phyloP scores from a whole-genome alignment of 2,329 filamentous ascomycete genomes.

The Boeremia lycopersici region DNA sequence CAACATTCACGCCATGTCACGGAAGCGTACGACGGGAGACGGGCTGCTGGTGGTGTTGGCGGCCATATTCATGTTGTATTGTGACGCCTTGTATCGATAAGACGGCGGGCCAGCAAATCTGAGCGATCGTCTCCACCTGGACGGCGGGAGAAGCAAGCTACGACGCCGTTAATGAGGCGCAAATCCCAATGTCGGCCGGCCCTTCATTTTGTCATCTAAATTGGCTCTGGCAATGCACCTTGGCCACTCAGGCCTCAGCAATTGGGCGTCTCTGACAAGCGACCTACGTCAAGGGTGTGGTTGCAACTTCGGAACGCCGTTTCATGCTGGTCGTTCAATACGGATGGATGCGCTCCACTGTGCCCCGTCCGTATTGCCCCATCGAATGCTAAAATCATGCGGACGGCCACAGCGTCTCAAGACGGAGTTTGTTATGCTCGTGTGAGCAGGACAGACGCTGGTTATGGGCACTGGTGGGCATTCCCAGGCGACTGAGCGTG shows the following conservation, averaged over 20 bases:
- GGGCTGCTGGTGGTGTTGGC: not conserved
- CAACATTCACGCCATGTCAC: slow-evolving; percentile 10
- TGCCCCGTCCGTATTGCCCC: slow-evolving; percentile 14
- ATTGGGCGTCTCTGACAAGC: slow-evolving; percentile 3
- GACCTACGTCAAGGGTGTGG: slow-evolving; percentile 23
- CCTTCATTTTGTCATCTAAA: slow-evolving; percentile 18
- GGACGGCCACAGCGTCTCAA: slow-evolving; percentile 4
- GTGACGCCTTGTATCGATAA: slow-evolving; percentile 7
- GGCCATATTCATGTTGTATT: too few relatives aligned
- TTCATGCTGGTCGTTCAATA: slow-evolving; percentile 17
- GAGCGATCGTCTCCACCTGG: slow-evolving; percentile 9
- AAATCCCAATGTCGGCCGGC: slow-evolving; percentile 9
- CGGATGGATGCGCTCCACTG: slow-evolving; percentile 7
- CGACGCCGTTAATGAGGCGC: not conserved
- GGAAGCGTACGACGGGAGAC: slow-evolving; percentile 2
- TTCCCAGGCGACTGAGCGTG: not conserved
- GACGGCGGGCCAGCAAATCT: not conserved
- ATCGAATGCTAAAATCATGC: slow-evolving; percentile 14
- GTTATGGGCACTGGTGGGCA: not conserved
- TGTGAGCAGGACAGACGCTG: slow-evolving; percentile 6
- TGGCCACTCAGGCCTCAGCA: slow-evolving; percentile 8
- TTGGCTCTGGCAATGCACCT: slow-evolving; percentile 10
- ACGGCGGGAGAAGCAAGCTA: not conserved
- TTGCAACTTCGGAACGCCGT: slow-evolving; percentile 15
- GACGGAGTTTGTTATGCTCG: not conserved